These are phyloP conservation scores for Penicillium janthinellum DNA, from an alignment of 2,329 filamentous ascomycete species.

Conservation along the genomic window DNA sequence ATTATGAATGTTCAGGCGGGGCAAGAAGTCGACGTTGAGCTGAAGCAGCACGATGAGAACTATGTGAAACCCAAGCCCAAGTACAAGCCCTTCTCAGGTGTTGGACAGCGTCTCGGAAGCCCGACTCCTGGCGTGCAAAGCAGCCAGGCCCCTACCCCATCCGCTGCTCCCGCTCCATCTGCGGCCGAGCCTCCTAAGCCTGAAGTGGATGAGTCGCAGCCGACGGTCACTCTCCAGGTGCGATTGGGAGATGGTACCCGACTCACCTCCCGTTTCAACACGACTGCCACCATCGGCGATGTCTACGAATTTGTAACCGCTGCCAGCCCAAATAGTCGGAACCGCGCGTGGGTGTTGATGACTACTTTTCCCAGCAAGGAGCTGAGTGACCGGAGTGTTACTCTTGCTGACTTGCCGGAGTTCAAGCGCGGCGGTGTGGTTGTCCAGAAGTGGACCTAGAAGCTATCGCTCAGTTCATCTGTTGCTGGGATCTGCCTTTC, in stretches of 20 bases:
- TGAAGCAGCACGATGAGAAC: slow-evolving; percentile 65
- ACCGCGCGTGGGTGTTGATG: slow-evolving; percentile 61
- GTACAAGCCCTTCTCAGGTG: slow-evolving; percentile 64
- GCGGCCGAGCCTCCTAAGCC: slow-evolving; percentile 41
- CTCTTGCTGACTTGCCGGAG: slow-evolving; percentile 50
- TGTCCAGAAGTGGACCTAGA: slow-evolving; percentile 52
- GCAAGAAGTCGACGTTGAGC: slow-evolving; percentile 66
- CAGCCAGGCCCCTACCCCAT: slow-evolving; percentile 35
- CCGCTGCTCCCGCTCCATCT: slow-evolving; percentile 24
- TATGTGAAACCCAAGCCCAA: slow-evolving; percentile 65
- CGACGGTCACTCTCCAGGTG: slow-evolving; percentile 62
- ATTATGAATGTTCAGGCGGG: slow-evolving; percentile 64
- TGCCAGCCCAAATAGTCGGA: slow-evolving; percentile 52
- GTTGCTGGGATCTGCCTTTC: not conserved
- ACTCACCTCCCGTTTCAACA: slow-evolving; percentile 65
- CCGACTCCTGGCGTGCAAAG: slow-evolving; percentile 59
- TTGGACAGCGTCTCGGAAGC: slow-evolving; percentile 64
- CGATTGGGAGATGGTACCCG: slow-evolving; percentile 65
- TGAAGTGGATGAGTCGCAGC: slow-evolving; percentile 59
- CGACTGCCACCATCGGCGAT: slow-evolving; percentile 64
- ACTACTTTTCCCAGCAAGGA: slow-evolving; percentile 68
- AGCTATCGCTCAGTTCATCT: not conserved
- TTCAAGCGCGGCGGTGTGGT: slow-evolving; percentile 55
- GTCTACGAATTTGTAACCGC: slow-evolving; percentile 63
- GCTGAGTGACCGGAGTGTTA: slow-evolving; percentile 55